These are phyloP conservation scores for Amesomyces nigricolor DNA, from an alignment of 2,329 filamentous ascomycete species.

Conservation along the genomic window DNA sequence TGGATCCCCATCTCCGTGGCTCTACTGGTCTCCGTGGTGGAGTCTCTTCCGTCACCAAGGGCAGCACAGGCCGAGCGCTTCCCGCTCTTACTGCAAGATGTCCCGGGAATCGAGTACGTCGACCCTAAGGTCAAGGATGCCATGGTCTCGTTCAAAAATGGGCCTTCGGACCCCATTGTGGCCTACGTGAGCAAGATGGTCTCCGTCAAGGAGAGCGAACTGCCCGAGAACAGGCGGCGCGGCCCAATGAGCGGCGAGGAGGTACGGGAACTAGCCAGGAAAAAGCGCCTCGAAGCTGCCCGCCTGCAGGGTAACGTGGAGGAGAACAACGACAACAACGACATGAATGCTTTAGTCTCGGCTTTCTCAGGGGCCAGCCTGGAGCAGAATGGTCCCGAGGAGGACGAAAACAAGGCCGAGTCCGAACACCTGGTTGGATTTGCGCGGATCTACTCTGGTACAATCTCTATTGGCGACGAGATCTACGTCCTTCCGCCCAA, in stretches of 20 bases:
- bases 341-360: slow-evolving; percentile 51
- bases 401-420: slow-evolving; percentile 57
- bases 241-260: slow-evolving; percentile 81
- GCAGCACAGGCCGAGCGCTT: slow-evolving; percentile 74
- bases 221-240: slow-evolving; percentile 77
- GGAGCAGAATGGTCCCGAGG: slow-evolving; percentile 43
- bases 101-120: slow-evolving; percentile 70
- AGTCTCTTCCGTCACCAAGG: slow-evolving; percentile 81
- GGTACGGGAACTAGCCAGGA: slow-evolving; percentile 77
- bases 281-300: slow-evolving; percentile 84
- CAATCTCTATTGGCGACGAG: slow-evolving; percentile 79
- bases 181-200: slow-evolving; percentile 99
- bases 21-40: slow-evolving; percentile 85
- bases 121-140: slow-evolving; percentile 66
- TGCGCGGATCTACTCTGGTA: slow-evolving; percentile 88
- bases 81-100: slow-evolving; percentile 70
- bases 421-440: slow-evolving; percentile 91
- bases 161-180: slow-evolving; percentile 69
- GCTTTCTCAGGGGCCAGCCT: slow-evolving; percentile 58
- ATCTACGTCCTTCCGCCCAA: slow-evolving; percentile 91
- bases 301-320: slow-evolving; percentile 60
- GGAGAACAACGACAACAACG: slow-evolving; percentile 38
- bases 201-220: slow-evolving; percentile 84
- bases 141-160: slow-evolving; percentile 72
- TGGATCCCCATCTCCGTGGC: slow-evolving; percentile 95